Evolutionary conservation across 495 filamentous ascomycete species (phyloP).

Genomic region (Lindgomyces ingoldianus): DNA sequence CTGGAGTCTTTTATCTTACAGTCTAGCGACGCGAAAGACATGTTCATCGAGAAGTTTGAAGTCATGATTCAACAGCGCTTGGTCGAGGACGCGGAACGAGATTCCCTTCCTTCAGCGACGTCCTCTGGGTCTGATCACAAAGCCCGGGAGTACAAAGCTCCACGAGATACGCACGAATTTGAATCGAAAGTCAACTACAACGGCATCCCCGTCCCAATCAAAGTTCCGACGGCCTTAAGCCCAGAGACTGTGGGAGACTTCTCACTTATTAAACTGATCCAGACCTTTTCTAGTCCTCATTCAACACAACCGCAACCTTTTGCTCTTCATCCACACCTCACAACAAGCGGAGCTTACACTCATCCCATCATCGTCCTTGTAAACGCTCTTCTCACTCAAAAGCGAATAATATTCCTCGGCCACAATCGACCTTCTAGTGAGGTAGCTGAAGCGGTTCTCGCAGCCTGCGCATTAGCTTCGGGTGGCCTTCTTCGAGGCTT

Average conservation of each 20-base stretch:
- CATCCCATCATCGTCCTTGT: slow-evolving; percentile 77
- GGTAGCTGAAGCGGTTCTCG: slow-evolving; percentile 92
- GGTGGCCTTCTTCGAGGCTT: slow-evolving; percentile 95
- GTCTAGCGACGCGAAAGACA: slow-evolving; percentile 86
- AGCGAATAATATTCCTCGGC: slow-evolving; percentile 92
- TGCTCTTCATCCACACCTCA: slow-evolving; percentile 84
- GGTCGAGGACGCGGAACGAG: slow-evolving; percentile 49
- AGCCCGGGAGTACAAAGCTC: slow-evolving; percentile 59
- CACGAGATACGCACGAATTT: slow-evolving; percentile 95
- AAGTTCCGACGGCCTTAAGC: slow-evolving; percentile 87
- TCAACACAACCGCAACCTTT: slow-evolving; percentile 81
- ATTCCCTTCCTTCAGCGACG: slow-evolving; percentile 28
- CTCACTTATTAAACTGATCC: slow-evolving; percentile 93
- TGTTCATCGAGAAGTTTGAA: slow-evolving; percentile 97
- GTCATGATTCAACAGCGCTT: slow-evolving; percentile 78
- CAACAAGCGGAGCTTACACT: slow-evolving; percentile 78
- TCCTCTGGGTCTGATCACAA: slow-evolving; percentile 43
- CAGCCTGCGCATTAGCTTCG: slow-evolving; percentile 87
- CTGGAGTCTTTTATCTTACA: slow-evolving; percentile 87
- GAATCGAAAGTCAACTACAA: slow-evolving; percentile 94
- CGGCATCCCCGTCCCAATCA: slow-evolving; percentile 92
- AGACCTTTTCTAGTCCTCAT: slow-evolving; percentile 84
- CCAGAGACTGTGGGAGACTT: slow-evolving; percentile 98
- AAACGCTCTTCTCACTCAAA: slow-evolving; percentile 90
- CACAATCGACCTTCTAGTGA: slow-evolving; percentile 92